phyloP scores from a whole-genome alignment of 352 stramenopile genomes.

The Globisporangium splendens region DNA sequence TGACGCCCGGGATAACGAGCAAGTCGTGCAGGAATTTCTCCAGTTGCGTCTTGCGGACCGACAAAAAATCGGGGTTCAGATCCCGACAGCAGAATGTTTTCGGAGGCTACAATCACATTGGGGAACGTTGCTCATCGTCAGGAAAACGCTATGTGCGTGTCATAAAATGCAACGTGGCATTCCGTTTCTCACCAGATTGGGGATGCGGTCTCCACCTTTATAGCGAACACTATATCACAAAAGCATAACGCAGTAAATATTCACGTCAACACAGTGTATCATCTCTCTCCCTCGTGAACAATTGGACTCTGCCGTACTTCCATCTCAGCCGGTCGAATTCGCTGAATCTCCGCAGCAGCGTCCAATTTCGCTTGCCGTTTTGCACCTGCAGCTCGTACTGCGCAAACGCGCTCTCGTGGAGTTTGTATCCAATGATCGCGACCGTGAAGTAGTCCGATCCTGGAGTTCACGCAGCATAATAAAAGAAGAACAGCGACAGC shows the following conservation, averaged over 20 bases:
- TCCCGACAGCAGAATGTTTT: slow-evolving; percentile 76
- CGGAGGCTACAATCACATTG: slow-evolving; percentile 27
- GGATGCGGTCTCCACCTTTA: slow-evolving; percentile 40
- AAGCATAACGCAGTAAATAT: too few species aligned
- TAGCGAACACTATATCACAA: slow-evolving; percentile 31
- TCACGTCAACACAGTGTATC: not conserved
- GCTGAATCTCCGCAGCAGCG: slow-evolving; percentile 62
- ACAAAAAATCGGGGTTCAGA: slow-evolving; percentile 67
- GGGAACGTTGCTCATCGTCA: too few species aligned
- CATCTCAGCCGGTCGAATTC: slow-evolving; percentile 57
- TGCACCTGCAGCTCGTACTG: slow-evolving; percentile 70
- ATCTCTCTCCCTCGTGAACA: not conserved
- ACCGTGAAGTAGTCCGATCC: slow-evolving; percentile 76
- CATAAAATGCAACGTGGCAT: not conserved
- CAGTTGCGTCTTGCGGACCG: slow-evolving; percentile 44
- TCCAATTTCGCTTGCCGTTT: slow-evolving; percentile 68
- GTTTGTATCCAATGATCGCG: slow-evolving; percentile 41
- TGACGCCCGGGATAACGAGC: slow-evolving; percentile 58
- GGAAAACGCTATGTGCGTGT: not conserved
- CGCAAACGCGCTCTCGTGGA: slow-evolving; percentile 50
- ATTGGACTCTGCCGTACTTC: slow-evolving; percentile 24
- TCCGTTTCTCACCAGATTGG: slow-evolving; percentile 24
- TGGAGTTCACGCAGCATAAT: slow-evolving; percentile 13
- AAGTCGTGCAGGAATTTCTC: slow-evolving; percentile 56
- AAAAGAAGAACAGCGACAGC: not conserved